Evolutionary conservation across 2,329 filamentous ascomycete species (phyloP).

Genomic region (Fusarium caatingaense): DNA sequence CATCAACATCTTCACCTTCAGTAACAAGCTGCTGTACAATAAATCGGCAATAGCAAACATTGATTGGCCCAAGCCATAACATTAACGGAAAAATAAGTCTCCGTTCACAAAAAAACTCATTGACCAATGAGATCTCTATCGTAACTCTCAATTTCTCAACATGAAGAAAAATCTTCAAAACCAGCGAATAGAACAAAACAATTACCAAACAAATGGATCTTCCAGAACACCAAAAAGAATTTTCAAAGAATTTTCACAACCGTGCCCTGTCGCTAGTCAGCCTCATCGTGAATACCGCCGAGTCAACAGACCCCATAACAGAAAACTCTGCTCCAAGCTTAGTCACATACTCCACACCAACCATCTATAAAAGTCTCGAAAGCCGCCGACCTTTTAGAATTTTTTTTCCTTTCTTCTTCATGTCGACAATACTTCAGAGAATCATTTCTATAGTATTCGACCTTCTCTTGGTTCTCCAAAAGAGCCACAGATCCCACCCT

Average conservation of each 20-base stretch:
- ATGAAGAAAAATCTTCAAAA: no score
- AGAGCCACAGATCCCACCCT: constrained; percentile 88
- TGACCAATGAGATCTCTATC: background rate
- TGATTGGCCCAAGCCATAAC: accelerated
- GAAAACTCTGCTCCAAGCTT: background rate
- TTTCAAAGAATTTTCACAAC: constrained; percentile 7
- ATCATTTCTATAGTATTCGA: constrained; percentile 99
- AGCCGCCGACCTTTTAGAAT: constrained; percentile 44
- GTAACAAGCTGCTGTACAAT: no score
- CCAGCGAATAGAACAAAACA: background rate
- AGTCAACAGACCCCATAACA: background rate
- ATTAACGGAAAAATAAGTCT: background rate
- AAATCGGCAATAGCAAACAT: accelerated
- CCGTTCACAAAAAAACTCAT: accelerated
- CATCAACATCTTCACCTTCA: no score
- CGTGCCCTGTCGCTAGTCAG: constrained; percentile 10
- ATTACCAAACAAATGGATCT: background rate
- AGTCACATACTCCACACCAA: background rate
- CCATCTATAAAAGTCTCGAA: constrained; percentile 28
- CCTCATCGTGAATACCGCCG: constrained; percentile 5
- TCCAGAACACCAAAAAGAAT: background rate
- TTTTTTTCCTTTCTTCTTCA: constrained; percentile 64
- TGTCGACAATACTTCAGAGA: constrained; percentile 77
- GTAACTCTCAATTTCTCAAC: accelerated
- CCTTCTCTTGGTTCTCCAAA: constrained; percentile 91